These are phyloP conservation scores for Rhizoclosmatium globosum DNA, from an alignment of 192 early-diverging fungal genomes.

Conservation along the genomic window DNA sequence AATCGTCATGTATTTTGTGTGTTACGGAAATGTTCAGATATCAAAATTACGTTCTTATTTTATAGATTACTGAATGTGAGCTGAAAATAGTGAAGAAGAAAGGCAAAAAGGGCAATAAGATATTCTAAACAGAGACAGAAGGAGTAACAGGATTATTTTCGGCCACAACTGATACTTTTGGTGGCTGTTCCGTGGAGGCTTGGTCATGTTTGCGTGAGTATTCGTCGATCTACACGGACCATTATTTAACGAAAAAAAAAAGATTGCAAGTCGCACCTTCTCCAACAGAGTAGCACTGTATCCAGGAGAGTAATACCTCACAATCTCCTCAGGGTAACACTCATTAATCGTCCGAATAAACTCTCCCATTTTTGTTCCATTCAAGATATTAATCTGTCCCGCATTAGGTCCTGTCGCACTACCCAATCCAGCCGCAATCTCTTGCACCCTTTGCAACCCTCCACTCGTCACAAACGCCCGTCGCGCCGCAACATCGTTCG, in stretches of 20 bases:
- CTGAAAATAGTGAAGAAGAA: neutral
- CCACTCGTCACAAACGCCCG: constrained; percentile 63
- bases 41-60: too few species aligned
- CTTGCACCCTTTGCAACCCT: constrained; percentile 60
- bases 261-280: constrained; percentile 46
- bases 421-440: constrained; percentile 59
- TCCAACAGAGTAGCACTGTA: constrained; percentile 63
- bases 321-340: constrained; percentile 72
- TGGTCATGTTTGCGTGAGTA: constrained; percentile 52
- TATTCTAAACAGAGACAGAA: neutral
- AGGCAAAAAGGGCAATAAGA: neutral
- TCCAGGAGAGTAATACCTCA: constrained; percentile 67
- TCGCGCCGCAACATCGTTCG: constrained; percentile 63
- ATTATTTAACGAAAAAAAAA: constrained; percentile 9
- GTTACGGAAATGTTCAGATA: too few species aligned
- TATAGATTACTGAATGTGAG: too few species aligned
- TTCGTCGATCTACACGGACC: constrained; percentile 56
- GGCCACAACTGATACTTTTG: neutral
- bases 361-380: constrained; percentile 66
- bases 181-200: neutral
- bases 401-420: constrained; percentile 13
- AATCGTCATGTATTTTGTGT: too few species aligned
- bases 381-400: constrained; percentile 26
- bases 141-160: neutral
- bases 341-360: constrained; percentile 62